phyloP scores from a whole-genome alignment of 148 eudicot genomes.

The Cornus florida region DNA sequence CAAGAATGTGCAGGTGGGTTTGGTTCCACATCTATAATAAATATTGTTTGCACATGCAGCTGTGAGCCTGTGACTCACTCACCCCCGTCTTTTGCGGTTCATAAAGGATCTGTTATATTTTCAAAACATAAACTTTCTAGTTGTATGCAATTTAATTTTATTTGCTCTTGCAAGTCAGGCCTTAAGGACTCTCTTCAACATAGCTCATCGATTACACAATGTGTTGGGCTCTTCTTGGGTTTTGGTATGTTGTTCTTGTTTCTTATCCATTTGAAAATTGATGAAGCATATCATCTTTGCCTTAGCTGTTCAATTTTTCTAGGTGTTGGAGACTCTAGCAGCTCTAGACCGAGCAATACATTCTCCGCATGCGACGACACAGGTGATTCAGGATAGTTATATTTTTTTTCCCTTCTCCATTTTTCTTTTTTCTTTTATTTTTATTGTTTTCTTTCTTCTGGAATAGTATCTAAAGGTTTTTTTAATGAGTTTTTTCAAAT shows the following conservation, averaged over 20 bases:
- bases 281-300: constrained; percentile 6
- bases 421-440: neutral
- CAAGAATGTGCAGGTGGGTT: constrained; percentile 88
- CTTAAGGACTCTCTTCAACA: constrained; percentile 97
- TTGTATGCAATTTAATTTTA: neutral
- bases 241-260: constrained; percentile 56
- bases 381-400: constrained; percentile 44
- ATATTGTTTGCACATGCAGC: neutral
- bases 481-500: too few species aligned
- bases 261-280: neutral
- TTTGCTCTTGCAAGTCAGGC: constrained; percentile 51
- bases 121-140: neutral
- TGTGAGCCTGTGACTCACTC: neutral
- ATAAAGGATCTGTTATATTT: neutral
- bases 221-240: constrained; percentile 97
- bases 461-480: too few species aligned
- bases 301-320: constrained; percentile 8
- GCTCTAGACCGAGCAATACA: constrained; percentile 93
- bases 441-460: too few species aligned
- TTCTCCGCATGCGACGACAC: constrained; percentile 98
- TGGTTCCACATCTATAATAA: constrained; percentile 1
- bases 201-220: constrained; percentile 91
- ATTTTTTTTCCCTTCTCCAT: constrained; percentile 9
- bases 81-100: neutral
- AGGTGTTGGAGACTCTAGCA: constrained; percentile 96